Percentiles rank a stretch among this genome's conserved stretches.
Evolutionary conservation across 2,329 filamentous ascomycete species (phyloP).

Genomic region (Elsinoe ampelina): DNA sequence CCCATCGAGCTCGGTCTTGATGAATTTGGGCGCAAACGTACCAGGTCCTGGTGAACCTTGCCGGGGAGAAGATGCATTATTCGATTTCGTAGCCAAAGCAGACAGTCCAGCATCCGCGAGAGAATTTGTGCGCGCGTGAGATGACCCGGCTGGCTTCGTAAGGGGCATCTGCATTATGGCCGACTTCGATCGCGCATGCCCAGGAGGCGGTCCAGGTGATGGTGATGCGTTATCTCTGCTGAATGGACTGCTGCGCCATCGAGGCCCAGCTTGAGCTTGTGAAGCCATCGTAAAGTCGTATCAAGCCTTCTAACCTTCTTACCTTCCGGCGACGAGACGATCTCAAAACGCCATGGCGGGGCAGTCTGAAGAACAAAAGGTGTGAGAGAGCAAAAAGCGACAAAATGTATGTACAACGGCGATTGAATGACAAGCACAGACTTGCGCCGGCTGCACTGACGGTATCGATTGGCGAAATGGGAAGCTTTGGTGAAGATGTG

Average conservation of each 20-base stretch:
- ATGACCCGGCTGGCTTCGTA: constrained; percentile 36
- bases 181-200: constrained; percentile 61
- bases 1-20: constrained; percentile 67
- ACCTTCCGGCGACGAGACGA: not conserved
- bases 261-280: constrained; percentile 52
- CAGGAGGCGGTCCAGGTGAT: constrained; percentile 48
- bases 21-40: constrained; percentile 94
- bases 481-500: not conserved
- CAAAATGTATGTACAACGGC: constrained; percentile 12
- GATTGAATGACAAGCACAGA: constrained; percentile 12
- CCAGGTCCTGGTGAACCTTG: constrained; percentile 47
- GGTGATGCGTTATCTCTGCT: constrained; percentile 53
- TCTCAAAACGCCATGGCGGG: constrained; percentile 10
- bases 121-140: constrained; percentile 62
- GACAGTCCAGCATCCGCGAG: constrained; percentile 39
- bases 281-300: constrained; percentile 37
- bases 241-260: constrained; percentile 76
- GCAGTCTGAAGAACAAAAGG: not conserved
- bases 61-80: constrained; percentile 6
- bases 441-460: constrained; percentile 2
- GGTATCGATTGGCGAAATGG: constrained; percentile 11
- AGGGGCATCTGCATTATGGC: constrained; percentile 57
- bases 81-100: constrained; percentile 15
- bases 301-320: not conserved
- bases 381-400: not conserved